A percentile compares a stretch with the other conserved stretches of the same genome.
Conservation (phyloP, 2,329 filamentous ascomycete species). For the Claviceps sp. region DNA sequence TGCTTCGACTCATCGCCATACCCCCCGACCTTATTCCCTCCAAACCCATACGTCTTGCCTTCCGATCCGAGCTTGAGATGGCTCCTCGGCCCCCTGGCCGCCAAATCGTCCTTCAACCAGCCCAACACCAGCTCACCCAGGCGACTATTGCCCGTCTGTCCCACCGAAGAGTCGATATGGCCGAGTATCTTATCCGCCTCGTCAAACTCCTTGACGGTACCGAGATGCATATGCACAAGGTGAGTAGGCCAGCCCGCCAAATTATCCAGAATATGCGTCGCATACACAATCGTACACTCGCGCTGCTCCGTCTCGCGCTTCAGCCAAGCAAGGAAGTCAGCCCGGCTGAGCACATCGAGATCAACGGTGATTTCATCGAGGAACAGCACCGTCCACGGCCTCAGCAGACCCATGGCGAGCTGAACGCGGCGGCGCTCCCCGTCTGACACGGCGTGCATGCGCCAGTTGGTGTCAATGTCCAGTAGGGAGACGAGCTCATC, state of each 20-base stretch:
- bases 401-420: constrained; percentile 84
- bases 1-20: constrained; percentile 42
- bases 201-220: constrained; percentile 78
- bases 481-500: constrained; percentile 81
- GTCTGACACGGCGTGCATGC: constrained; percentile 91
- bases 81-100: constrained; percentile 63
- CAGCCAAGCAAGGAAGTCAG: constrained; percentile 75
- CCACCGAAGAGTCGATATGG: constrained; percentile 26
- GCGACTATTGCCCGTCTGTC: constrained; percentile 56
- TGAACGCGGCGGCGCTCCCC: constrained; percentile 87
- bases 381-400: constrained; percentile 82
- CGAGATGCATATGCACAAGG: constrained; percentile 88
- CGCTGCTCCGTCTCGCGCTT: constrained; percentile 73
- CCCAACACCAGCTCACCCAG: constrained; percentile 76
- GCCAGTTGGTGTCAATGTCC: constrained; percentile 84
- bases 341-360: constrained; percentile 72
- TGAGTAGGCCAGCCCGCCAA: constrained; percentile 90
- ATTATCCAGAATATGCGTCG: constrained; percentile 94
- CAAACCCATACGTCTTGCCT: constrained; percentile 48
- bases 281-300: constrained; percentile 87
- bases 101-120: constrained; percentile 75
- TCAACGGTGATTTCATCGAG: constrained; percentile 97
- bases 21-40: constrained; percentile 38
- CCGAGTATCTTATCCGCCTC: constrained; percentile 55
- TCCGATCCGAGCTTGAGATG: constrained; percentile 41